Base-by-base conservation (phyloP, 345 rosid genomes). In the Citrus australasica region DNA sequence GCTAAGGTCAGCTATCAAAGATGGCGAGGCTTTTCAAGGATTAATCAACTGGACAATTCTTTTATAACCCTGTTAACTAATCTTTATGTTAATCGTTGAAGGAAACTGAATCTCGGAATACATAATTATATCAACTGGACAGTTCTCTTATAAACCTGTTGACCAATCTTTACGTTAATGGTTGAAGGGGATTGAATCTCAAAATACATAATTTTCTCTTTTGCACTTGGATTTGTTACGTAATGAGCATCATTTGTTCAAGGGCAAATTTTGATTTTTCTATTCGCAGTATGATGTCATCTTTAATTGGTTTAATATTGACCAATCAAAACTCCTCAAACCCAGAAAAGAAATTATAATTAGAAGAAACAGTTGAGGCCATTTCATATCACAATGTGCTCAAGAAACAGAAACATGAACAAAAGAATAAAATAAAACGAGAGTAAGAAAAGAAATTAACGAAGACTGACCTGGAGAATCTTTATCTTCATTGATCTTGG, bases 391-490 rank as follows among this genome's bases (percentile, higher is more conserved):
- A 71, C 56, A 8, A 59, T 5, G 24, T 33, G 64, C 7, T 53
- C 25, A 13, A 69, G 27, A 75, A 37, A 32, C 56, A 16, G 56
- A 51, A 51, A 51, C 0, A 51, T 51, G 58, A 53, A 13, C 51
- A 13, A 4, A 42, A 42, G 3, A 42, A 42, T 42, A 42, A 42
- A 42, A 42, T 11, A 42, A 27, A 37, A 17, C 55, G 32, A 56
- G 6, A 22, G 4, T 10, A 22, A 32, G 17, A 24, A 69, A 27
- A 7, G 37, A 5, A 6, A 46, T 7, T 14, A 10, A 42, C 28
- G 58, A 17, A 37, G 37, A 75, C 76, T 30, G 13, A 68, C 85
- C 37, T 51, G 35, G 27, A 25, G 59, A 63, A 3, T 71, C 77
- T 64, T 7, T 35, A 11, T 58, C 56, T 32, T 73, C 75, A 21